These are phyloP conservation scores for Inga laurina DNA, from an alignment of 306 rosid genomes.

Conservation along the genomic window DNA sequence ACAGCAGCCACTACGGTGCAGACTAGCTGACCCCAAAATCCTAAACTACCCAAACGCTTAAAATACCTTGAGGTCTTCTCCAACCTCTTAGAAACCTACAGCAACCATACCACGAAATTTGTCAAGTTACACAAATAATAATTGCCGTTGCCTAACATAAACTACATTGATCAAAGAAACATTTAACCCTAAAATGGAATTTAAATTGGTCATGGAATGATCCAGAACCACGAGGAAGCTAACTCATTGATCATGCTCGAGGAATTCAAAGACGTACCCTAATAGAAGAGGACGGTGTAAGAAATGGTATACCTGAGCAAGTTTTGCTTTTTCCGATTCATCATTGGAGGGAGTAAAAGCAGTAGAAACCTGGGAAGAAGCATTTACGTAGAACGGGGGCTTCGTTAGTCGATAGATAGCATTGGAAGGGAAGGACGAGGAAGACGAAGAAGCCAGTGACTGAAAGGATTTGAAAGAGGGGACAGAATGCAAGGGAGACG, in stretches of 20 bases:
- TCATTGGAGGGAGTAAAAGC: conserved; percentile 48
- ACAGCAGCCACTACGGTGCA: conserved; percentile 91
- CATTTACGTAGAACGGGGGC: conserved; percentile 39
- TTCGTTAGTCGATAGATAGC: conserved; percentile 32
- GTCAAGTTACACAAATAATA: background rate
- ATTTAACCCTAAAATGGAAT: background rate
- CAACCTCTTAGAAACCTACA: conserved; percentile 86
- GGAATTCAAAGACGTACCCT: conserved; percentile 3
- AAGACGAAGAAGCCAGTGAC: conserved; percentile 23
- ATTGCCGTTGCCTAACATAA: background rate
- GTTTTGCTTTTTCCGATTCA: conserved; percentile 77
- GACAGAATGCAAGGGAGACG: conserved; percentile 32
- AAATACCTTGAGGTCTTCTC: conserved; percentile 88
- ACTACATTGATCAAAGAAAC: background rate
- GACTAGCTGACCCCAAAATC: conserved; percentile 97
- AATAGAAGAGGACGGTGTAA: background rate
- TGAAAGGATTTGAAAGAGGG: conserved; percentile 33
- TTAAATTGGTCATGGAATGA: background rate
- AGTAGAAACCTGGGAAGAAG: conserved; percentile 62
- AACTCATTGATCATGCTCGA: background rate
- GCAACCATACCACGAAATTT: conserved; percentile 24
- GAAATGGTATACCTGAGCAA: conserved; percentile 66
- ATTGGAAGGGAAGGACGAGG: conserved; percentile 2
- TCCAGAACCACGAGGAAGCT: background rate
- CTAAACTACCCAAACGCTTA: conserved; percentile 86